Evolutionary conservation across 169 alveolate species (phyloP), one percentile per base, ranked within the genome.

Genomic region (Plasmodium malariae): DNA sequence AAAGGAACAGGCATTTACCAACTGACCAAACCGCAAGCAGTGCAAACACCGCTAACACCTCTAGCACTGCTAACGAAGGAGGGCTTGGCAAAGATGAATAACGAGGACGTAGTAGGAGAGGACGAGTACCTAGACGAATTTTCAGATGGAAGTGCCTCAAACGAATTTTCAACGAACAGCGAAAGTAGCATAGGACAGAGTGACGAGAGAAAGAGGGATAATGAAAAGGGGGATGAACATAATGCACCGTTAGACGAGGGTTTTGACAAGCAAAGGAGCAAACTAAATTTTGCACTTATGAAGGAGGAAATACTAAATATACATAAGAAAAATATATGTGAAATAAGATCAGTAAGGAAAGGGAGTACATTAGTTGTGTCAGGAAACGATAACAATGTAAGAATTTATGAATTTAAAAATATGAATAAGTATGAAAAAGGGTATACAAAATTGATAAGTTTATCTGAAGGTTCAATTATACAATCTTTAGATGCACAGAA

Each of bases 81-180:
- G n/a, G n/a, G n/a, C n/a, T n/a, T n/a, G n/a, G n/a, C n/a, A n/a
- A 11, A 30, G 36, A 17, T 26, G 73, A 40, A 74, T 26, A 43
- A 28, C 21, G 89, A 76, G 1, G 63, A 76, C 48, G 78, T 76
- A 11, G 89, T 76, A 2, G 89, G 89, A 37, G 89, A 76, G 43
- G 76, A 63, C 17, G 89, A 76, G 21, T 76, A 76, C 60, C 76
- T 67, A 9, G 76, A 76, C 17, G 89, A 76, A 21, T 76, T 76
- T 76, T 76, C 89, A 21, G 89, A 60, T n/a, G 65, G 28, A 9
- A 32, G 19, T 36, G 76, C 28, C 2, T 60, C 36, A 26, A 63
- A 76, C 32, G 89, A 76, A 37, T 76, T 76, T 62, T 32, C 9
- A 43, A 21, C 37, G 14, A 74, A 49, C 17, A 28, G 21, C 30